Percentiles rank a stretch among this genome's conserved stretches.
phyloP scores from a whole-genome alignment of 805 yeast species.

The Suhomyces kilbournensis region DNA sequence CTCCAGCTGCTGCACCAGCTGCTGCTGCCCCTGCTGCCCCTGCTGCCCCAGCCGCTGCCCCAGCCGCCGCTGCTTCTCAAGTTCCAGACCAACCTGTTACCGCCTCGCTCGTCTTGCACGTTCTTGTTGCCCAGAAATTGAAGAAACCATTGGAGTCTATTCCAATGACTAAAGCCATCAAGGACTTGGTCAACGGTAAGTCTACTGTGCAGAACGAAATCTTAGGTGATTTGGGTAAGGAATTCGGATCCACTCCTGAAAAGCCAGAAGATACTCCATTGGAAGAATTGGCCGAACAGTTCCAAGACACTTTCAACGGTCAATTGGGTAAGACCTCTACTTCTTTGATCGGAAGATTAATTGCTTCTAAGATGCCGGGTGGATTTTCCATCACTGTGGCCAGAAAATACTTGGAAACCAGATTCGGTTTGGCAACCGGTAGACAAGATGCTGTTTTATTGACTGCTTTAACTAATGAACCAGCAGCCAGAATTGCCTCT shows the following conservation, averaged over 20 bases:
- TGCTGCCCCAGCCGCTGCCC: conserved; percentile 59
- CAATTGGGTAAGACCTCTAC: conserved; percentile 90
- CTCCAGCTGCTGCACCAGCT: conserved; percentile 35
- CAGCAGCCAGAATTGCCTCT: conserved; percentile 78
- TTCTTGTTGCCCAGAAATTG: conserved; percentile 91
- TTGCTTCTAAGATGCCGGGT: conserved; percentile 99
- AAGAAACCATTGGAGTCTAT: conserved; percentile 85
- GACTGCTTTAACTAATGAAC: conserved; percentile 83
- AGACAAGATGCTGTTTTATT: conserved; percentile 91
- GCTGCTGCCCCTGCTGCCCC: conserved; percentile 59
- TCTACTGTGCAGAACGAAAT: conserved; percentile 98
- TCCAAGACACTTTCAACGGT: conserved; percentile 89
- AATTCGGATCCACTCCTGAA: conserved; percentile 96
- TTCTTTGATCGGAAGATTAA: conserved; percentile 83
- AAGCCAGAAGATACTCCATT: conserved; percentile 98
- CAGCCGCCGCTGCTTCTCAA: conserved; percentile 78
- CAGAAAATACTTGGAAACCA: conserved; percentile 84
- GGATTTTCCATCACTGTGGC: conserved; percentile 92
- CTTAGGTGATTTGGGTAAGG: conserved; percentile 97
- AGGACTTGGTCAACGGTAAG: conserved; percentile 97
- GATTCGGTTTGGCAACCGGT: conserved; percentile 91
- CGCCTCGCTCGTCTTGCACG: conserved; percentile 79
- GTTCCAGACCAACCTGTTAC: conserved; percentile 87
- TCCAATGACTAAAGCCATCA: conserved; percentile 88
- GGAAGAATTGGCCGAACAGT: conserved; percentile 89